A percentile compares a stretch with the other conserved stretches of the same genome.
These are phyloP conservation scores for Artomyces pyxidatus DNA, from an alignment of 768 basidiomycete genomes.

Conservation along the genomic window DNA sequence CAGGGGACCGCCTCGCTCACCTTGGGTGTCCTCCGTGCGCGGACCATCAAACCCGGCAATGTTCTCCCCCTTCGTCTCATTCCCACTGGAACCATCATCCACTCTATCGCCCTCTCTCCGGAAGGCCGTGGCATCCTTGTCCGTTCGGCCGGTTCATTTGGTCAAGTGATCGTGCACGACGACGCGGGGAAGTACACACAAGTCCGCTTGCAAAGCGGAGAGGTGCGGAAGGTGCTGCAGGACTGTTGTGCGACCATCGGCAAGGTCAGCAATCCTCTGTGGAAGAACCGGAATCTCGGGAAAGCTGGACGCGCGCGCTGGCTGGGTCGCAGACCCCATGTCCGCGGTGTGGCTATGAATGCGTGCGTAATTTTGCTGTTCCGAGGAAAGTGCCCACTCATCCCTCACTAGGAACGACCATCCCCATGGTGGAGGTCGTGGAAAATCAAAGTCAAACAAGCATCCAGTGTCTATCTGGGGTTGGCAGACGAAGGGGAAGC, in stretches of 20 bases:
- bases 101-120: conserved; percentile 73
- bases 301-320: conserved; percentile 89
- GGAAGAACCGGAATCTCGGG: conserved; percentile 77
- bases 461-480: conserved; percentile 90
- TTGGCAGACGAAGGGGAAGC: conserved; percentile 85
- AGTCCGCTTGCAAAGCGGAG: conserved; percentile 85
- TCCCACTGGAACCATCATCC: conserved; percentile 86
- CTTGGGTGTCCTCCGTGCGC: conserved; percentile 73
- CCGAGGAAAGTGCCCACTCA: background rate
- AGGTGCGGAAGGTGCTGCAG: conserved; percentile 78
- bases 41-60: conserved; percentile 85
- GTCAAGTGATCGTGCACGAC: conserved; percentile 72
- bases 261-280: conserved; percentile 83
- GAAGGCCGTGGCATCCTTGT: conserved; percentile 75
- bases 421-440: conserved; percentile 96
- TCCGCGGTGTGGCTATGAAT: conserved; percentile 97
- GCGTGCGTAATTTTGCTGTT: conserved; percentile 41
- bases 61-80: conserved; percentile 88
- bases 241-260: conserved; percentile 87
- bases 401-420: conserved; percentile 60
- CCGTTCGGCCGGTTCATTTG: conserved; percentile 84
- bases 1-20: conserved; percentile 56
- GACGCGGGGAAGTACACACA: conserved; percentile 66
- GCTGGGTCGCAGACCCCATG: conserved; percentile 77
- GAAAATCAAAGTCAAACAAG: conserved; percentile 95